Evolutionary conservation across 441 rosid species (phyloP).

Genomic region (Omphalea diandra): DNA sequence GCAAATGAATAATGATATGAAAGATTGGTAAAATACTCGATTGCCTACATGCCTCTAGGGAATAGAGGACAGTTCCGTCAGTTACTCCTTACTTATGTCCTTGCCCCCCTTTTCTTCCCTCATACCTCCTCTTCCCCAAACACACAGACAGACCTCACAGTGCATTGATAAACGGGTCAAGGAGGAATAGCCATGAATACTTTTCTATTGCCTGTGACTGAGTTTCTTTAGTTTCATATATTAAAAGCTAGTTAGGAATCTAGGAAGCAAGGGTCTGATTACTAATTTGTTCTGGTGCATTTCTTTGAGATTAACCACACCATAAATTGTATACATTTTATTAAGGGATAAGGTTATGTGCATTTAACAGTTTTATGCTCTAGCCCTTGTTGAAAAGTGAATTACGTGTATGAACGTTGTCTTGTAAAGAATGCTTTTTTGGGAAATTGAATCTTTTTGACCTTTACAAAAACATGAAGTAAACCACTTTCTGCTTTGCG

Average conservation of each 20-base stretch:
- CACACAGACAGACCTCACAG: too few relatives aligned
- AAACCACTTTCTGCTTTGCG: slow-evolving; percentile 34
- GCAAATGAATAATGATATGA: slow-evolving; percentile 21
- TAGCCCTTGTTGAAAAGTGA: slow-evolving; percentile 21
- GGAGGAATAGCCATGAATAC: too few relatives aligned
- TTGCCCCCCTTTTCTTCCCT: not conserved
- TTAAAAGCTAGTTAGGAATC: slow-evolving; percentile 34
- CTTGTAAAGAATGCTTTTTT: slow-evolving; percentile 34
- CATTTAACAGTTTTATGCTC: not conserved
- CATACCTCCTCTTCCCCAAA: not conserved
- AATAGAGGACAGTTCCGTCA: slow-evolving; percentile 11
- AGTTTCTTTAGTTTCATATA: not conserved
- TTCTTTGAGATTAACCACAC: slow-evolving; percentile 5
- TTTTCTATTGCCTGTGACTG: too few relatives aligned
- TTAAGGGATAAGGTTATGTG: not conserved
- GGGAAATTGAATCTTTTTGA: slow-evolving; percentile 52
- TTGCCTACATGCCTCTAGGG: slow-evolving; percentile 12
- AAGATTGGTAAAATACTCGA: slow-evolving; percentile 24
- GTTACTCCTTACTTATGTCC: not conserved
- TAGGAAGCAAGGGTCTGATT: slow-evolving; percentile 18
- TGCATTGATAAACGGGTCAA: not conserved
- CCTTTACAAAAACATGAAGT: slow-evolving; percentile 38
- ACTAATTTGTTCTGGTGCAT: too few relatives aligned
- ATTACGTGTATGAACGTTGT: slow-evolving; percentile 26
- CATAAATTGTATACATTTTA: too few relatives aligned